These are phyloP conservation scores for Tulasnella sp. DNA, from an alignment of 768 basidiomycete species.

Conservation along the genomic window DNA sequence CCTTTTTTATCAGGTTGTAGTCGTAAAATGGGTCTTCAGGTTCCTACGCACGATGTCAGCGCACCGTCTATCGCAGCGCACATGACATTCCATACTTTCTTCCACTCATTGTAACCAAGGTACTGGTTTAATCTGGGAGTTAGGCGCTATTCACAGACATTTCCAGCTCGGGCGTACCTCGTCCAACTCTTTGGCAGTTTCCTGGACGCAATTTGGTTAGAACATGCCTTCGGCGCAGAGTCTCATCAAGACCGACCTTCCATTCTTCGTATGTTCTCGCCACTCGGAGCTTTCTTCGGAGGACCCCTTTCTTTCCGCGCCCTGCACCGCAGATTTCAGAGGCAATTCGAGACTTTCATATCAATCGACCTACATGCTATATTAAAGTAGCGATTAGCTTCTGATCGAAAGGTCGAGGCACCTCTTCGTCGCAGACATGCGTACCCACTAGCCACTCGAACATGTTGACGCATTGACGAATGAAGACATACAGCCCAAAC, in stretches of 20 bases:
- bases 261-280: constrained; percentile 84
- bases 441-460: constrained; percentile 69
- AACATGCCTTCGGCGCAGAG: not conserved
- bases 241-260: constrained; percentile 45
- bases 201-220: constrained; percentile 31
- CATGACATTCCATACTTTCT: constrained; percentile 43
- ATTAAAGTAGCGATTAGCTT: not conserved
- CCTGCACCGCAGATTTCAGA: constrained; percentile 45
- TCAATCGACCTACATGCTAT: constrained; percentile 55
- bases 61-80: not conserved
- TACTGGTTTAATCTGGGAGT: constrained; percentile 39
- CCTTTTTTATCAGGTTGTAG: constrained; percentile 79
- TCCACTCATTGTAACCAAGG: constrained; percentile 88
- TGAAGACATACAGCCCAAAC: constrained; percentile 81
- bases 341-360: not conserved
- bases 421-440: not conserved
- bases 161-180: constrained; percentile 34
- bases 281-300: constrained; percentile 70
- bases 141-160: not conserved
- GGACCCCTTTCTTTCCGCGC: constrained; percentile 75
- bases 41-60: constrained; percentile 31
- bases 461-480: constrained; percentile 88
- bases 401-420: not conserved
- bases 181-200: constrained; percentile 72
- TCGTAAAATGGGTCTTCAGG: constrained; percentile 92